Evolutionary conservation across 2,329 filamentous ascomycete species (phyloP).

Genomic region (Diaporthe sp.): DNA sequence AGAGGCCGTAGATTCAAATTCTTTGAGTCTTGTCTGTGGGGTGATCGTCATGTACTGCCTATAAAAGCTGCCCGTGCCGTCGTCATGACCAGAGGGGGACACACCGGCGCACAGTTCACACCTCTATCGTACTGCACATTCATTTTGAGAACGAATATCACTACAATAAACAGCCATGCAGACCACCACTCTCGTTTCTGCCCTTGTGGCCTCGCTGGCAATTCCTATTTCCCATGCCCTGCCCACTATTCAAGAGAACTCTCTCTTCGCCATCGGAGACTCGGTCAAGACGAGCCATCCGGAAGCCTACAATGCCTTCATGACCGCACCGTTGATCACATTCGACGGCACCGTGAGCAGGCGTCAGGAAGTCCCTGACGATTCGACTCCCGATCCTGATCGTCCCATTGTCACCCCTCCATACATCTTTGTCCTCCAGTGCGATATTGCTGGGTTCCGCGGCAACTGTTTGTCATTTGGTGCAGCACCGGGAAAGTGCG

Average conservation of each 20-base stretch:
- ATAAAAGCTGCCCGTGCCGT: neutral
- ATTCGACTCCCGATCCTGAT: neutral
- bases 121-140: too few relatives aligned
- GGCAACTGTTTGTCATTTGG: conserved; percentile 12
- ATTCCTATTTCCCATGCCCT: neutral
- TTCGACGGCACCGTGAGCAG: neutral
- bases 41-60: neutral
- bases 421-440: conserved; percentile 10
- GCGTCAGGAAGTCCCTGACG: neutral
- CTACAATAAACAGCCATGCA: neutral
- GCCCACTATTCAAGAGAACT: neutral
- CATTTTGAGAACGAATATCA: neutral
- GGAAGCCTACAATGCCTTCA: neutral
- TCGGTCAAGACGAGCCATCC: neutral
- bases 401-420: conserved; percentile 4
- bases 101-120: rapidly evolving
- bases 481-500: neutral
- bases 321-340: conserved; percentile 7
- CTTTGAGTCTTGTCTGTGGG: neutral
- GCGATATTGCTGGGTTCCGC: neutral
- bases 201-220: neutral
- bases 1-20: neutral
- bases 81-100: neutral
- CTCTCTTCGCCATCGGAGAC: neutral
- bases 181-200: neutral